Evolutionary conservation across 78 protist species (phyloP), one percentile per base, ranked within the genome.

Genomic region (Guillardia theta): DNA sequence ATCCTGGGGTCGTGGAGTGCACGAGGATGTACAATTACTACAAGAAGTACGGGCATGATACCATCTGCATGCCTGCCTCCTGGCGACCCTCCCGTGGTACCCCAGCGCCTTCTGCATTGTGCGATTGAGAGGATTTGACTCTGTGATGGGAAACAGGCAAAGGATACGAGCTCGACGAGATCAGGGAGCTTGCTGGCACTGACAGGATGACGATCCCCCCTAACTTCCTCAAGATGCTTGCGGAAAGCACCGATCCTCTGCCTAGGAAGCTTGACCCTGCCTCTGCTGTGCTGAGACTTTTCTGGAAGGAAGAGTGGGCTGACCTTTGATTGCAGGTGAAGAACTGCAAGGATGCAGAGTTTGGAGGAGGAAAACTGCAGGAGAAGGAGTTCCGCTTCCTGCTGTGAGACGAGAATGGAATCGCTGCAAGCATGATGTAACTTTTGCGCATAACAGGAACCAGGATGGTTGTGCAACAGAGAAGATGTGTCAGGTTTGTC

Each of bases 1-100:
- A 93, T 77, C 95, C 95, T 0, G 95, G 95, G 41, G 95, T 93
- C 10, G 10, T 43, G 22, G 3, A 5, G 4, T 58, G 62, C 4
- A 4, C 19, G 43, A 48, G 43, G 15, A 93, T 78, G 48, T 93
- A 48, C 95, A 36, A 24, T 4, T 93, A 93, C 48, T 93, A 36
- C 95, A 76, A 78, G 78, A 47, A 48, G 95, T 43, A 36, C 45
- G 95, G 78, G 12, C 94, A 92, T 62, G 80, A 2, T 21, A 92
- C 94, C 44, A 92, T 92, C 88, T 92, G 94, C 94, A 92, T 92
- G 94, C 94, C 94, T 8, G 94, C 94, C n/a, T 62, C 87, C 30
- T 92, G 94, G 94, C 87, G 94, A 21, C 94, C 94, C 5, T 92
- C 94, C 36, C 94, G 94, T 10, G 87, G 88, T 21, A 0, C 45